Percentiles rank a stretch among this genome's conserved stretches.
These are phyloP conservation scores for Alternaria sp. DNA, from an alignment of 2,329 filamentous ascomycete species.

Conservation along the genomic window DNA sequence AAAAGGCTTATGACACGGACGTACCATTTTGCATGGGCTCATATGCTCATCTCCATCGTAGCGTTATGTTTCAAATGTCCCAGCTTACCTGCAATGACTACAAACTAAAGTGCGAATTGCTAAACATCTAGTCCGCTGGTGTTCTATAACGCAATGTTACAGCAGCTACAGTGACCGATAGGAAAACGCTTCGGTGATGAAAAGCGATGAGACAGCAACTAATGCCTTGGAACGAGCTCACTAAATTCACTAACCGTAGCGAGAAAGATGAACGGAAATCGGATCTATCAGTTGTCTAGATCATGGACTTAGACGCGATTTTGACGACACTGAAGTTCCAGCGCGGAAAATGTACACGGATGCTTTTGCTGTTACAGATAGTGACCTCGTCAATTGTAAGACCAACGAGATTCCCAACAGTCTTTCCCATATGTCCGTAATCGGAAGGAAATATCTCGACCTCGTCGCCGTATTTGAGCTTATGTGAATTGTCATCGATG, in stretches of 20 bases:
- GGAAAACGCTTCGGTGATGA: neutral
- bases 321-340: conserved; percentile 46
- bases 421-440: conserved; percentile 40
- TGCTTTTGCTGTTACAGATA: conserved; percentile 30
- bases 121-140: neutral
- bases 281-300: neutral
- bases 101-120: neutral
- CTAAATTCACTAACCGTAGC: neutral
- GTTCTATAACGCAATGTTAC: neutral
- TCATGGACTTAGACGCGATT: neutral
- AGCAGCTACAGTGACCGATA: neutral
- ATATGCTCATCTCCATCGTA: neutral
- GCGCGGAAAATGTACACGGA: conserved; percentile 48
- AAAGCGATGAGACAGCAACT: neutral
- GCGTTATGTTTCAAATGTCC: neutral
- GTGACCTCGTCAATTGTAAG: conserved; percentile 37
- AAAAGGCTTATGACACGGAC: neutral
- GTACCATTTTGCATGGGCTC: neutral
- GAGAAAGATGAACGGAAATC: neutral
- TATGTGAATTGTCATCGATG: conserved; percentile 60
- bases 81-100: neutral
- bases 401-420: conserved; percentile 34
- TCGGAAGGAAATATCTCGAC: conserved; percentile 54
- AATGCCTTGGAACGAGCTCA: neutral
- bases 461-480: conserved; percentile 59